phyloP scores from a whole-genome alignment of 2,329 filamentous ascomycete genomes.

The Fusarium redolens region DNA sequence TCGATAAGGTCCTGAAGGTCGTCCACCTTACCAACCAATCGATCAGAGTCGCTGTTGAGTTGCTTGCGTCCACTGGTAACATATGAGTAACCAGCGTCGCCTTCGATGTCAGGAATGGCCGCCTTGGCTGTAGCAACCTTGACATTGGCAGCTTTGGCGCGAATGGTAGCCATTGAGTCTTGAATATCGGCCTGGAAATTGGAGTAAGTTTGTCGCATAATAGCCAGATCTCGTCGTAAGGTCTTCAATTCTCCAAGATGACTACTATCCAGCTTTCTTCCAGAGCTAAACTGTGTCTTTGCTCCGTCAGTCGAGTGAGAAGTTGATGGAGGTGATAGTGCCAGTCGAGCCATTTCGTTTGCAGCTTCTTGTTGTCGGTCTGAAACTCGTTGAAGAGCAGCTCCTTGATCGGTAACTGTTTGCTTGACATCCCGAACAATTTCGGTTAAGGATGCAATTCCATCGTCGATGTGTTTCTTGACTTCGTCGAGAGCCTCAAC shows the following conservation, averaged over 20 bases:
- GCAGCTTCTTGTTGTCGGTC: conserved; percentile 91
- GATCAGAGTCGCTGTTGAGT: conserved; percentile 87
- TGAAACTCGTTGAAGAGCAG: conserved; percentile 85
- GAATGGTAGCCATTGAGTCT: conserved; percentile 85
- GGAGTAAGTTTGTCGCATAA: conserved; percentile 92
- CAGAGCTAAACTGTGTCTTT: conserved; percentile 48
- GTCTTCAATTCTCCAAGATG: conserved; percentile 84
- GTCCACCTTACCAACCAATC: conserved; percentile 90
- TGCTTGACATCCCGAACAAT: conserved; percentile 89
- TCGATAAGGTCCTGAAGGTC: conserved; percentile 98
- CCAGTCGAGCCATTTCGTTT: conserved; percentile 80
- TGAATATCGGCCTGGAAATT: conserved; percentile 90
- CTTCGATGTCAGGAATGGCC: conserved; percentile 76
- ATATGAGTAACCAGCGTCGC: conserved; percentile 84
- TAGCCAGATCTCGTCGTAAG: conserved; percentile 87
- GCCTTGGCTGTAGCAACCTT: conserved; percentile 80
- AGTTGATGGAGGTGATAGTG: conserved; percentile 59
- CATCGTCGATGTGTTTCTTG: conserved; percentile 95
- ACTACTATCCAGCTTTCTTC: conserved; percentile 62
- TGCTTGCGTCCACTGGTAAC: conserved; percentile 89
- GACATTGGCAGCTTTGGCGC: conserved; percentile 82
- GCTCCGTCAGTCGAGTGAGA: conserved; percentile 56
- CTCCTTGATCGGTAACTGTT: conserved; percentile 84
- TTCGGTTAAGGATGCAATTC: conserved; percentile 80
- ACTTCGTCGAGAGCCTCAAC: conserved; percentile 95